Evolutionary conservation across 352 stramenopile species (phyloP), one percentile per base, ranked within the genome.

Genomic region (Blastocystis sp.): DNA sequence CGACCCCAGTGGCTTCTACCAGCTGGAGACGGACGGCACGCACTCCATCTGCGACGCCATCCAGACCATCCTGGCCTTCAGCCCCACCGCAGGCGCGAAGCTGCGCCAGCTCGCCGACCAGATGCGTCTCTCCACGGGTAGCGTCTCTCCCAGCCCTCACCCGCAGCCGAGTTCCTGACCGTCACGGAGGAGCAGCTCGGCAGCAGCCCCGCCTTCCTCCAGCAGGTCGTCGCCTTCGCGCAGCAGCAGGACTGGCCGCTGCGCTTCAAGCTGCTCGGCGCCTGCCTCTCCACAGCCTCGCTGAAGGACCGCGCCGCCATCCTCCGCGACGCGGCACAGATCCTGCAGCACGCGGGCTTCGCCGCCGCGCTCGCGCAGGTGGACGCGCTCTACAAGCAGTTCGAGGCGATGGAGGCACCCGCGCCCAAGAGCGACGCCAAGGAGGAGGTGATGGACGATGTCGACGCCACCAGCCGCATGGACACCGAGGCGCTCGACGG

Each of bases 81-180:
- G 17, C 21, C 71, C 71, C 24, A 14, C 28, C 11, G 2, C 11
- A 52, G 43, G 57, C 45, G 28, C 21, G 4, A 63, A 64, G 34
- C 71, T 81, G 40, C 10, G 9, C 3, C 54, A 52, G 2, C n/a
- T 81, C 10, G 9, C 48, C 0, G 40, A 81, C 21, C 38, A 65
- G 28, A 81, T 81, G 71, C 71, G 66, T 14, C 28, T 59, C 2
- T 63, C 71, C 0, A 54, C 66, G 3, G 62, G 62, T 69, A 69
- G 11, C 21, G 24, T 28, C 40, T 69, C 28, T 69, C 62, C 40
- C 62, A 42, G 21, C 40, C 62, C 21, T 69, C 62, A 28, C 24
- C 10, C 62, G 62, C n/a, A 69, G 71, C 71, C 0, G 71, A 81
- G 71, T 81, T 81, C 60, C 64, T 81, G 28, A 66, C 40, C 24